phyloP scores from a whole-genome alignment of 805 yeast genomes.

The Cyberlindnera nakhonratchasimensis region DNA sequence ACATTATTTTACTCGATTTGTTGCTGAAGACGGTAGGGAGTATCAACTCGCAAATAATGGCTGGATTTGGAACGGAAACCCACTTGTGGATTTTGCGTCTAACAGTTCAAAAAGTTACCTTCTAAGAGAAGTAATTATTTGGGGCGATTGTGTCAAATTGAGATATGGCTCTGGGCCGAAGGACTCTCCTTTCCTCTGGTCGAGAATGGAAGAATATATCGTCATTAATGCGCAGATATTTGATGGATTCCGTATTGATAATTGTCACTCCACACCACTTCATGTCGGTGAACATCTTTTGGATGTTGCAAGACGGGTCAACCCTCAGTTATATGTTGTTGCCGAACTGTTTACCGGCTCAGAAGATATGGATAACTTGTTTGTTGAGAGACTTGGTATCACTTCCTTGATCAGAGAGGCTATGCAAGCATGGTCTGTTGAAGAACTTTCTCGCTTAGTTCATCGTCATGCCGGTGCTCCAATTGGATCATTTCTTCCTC shows the following conservation, averaged over 20 bases:
- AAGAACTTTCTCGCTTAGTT: conserved; percentile 78
- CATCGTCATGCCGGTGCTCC: conserved; percentile 95
- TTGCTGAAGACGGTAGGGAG: conserved; percentile 45
- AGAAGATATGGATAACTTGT: conserved; percentile 83
- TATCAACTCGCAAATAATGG: conserved; percentile 91
- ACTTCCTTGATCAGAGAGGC: conserved; percentile 92
- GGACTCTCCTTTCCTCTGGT: conserved; percentile 90
- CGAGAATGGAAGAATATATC: conserved; percentile 77
- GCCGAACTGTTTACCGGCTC: conserved; percentile 95
- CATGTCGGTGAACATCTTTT: conserved; percentile 89
- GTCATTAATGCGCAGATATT: conserved; percentile 68
- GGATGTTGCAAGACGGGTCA: conserved; percentile 80
- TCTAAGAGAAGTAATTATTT: conserved; percentile 88
- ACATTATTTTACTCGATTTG: conserved; percentile 80
- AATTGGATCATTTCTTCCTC: conserved; percentile 83
- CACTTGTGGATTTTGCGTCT: conserved; percentile 90
- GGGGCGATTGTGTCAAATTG: conserved; percentile 96
- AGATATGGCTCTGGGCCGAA: conserved; percentile 75
- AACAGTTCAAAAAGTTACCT: conserved; percentile 72
- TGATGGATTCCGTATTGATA: conserved; percentile 89
- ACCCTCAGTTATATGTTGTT: conserved; percentile 86
- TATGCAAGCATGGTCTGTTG: conserved; percentile 92
- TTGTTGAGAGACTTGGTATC: conserved; percentile 87
- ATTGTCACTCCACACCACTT: conserved; percentile 93
- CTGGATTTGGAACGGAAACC: conserved; percentile 98